Conservation (phyloP, 345 rosid genomes). For the Dipteronia sinensis region DNA sequence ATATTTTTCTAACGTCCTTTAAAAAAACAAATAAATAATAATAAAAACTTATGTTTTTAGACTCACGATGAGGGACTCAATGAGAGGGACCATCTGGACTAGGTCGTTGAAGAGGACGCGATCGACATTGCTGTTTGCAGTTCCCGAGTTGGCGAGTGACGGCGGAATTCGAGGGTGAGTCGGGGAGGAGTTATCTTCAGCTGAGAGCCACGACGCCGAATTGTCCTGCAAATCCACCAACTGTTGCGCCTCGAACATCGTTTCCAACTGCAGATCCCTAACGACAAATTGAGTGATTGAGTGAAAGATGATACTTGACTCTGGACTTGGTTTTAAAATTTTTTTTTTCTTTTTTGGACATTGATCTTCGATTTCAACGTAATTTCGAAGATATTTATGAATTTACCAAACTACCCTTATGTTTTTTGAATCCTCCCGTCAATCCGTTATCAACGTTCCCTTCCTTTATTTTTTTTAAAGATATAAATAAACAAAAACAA, state of each 20-base stretch:
- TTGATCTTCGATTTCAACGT: constrained; percentile 6
- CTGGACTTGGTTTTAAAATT: constrained; percentile 1
- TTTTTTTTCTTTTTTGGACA: background rate
- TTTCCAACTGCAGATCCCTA: too few relatives aligned
- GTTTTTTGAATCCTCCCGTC: background rate
- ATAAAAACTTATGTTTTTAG: background rate
- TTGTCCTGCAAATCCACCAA: constrained; percentile 57
- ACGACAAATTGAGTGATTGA: background rate
- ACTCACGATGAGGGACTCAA: constrained; percentile 83
- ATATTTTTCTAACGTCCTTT: background rate
- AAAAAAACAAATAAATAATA: constrained; percentile 8
- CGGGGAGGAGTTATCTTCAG: constrained; percentile 47
- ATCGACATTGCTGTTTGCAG: constrained; percentile 54
- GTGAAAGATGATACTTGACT: background rate
- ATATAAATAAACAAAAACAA: too few relatives aligned
- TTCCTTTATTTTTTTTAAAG: too few relatives aligned
- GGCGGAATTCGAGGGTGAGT: constrained; percentile 41
- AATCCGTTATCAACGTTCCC: background rate
- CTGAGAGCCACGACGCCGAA: constrained; percentile 73
- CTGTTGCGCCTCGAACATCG: constrained; percentile 66
- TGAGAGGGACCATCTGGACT: constrained; percentile 88
- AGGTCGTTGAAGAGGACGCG: constrained; percentile 82
- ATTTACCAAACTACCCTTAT: constrained; percentile 7
- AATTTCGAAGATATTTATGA: background rate
- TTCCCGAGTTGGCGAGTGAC: constrained; percentile 17